Conservation (phyloP, 2,329 filamentous ascomycete species). For the Fusarium sp. region DNA sequence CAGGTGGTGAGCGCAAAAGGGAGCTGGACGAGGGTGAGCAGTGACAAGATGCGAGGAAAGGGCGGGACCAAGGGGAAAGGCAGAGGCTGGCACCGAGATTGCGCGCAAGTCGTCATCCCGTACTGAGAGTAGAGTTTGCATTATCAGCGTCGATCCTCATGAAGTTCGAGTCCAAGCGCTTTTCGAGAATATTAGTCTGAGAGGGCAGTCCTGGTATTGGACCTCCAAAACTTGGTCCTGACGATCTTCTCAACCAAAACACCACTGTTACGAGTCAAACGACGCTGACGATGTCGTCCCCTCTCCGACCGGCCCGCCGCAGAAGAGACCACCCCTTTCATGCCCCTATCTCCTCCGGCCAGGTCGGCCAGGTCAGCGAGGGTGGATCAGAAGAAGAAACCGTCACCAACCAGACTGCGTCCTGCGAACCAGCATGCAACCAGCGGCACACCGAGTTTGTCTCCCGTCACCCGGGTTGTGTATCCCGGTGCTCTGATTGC, state of each 20-base stretch:
- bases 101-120: conserved; percentile 32
- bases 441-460: conserved; percentile 44
- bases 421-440: conserved; percentile 40
- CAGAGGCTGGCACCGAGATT: conserved; percentile 42
- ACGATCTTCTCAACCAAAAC: conserved; percentile 12
- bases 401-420: conserved; percentile 40
- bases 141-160: conserved; percentile 39
- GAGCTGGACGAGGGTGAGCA: conserved; percentile 30
- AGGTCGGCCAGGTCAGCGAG: conserved; percentile 43
- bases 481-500: conserved; percentile 38
- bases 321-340: conserved; percentile 28
- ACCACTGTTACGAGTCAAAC: conserved; percentile 28
- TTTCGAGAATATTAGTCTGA: conserved; percentile 19
- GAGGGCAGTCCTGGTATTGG: conserved; percentile 25
- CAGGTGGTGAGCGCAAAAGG: conserved; percentile 47
- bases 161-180: conserved; percentile 28
- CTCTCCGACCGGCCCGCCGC: conserved; percentile 32
- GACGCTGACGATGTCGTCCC: conserved; percentile 7
- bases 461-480: conserved; percentile 28
- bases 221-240: conserved; percentile 20
- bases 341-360: conserved; percentile 31
- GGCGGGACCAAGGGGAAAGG: conserved; percentile 11
- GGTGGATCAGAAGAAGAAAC: conserved; percentile 39
- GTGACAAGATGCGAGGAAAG: conserved; percentile 25
- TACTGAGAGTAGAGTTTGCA: conserved; percentile 30